Base-by-base conservation (phyloP, 352 stramenopile species). In the Phytophthora foliorum region DNA sequence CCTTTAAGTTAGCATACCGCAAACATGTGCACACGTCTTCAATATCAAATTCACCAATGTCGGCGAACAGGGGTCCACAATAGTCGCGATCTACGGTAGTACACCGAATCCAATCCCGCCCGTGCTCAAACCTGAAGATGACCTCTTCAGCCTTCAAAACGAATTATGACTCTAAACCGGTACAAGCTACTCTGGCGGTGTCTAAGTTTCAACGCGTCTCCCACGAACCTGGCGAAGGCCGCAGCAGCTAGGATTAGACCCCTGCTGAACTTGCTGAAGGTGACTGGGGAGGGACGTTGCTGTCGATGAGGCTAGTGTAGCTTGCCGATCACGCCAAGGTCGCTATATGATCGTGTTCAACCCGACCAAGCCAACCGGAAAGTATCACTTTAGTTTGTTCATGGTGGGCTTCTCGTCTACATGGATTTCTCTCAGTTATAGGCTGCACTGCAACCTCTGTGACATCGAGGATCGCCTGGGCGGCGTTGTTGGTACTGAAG, bases 301-400 rank as follows among this genome's bases (percentile, higher is more conserved):
- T 32, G 6, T 53, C 3, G 45, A 52, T 36, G 22, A 52, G 22
- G 45, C 45, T 2, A 52, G 22, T 17, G 45, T 38, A 10, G 24
- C 49, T 19, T 56, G 29, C 21, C 49, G 49, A 14, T 56, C 49
- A 17, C 49, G 45, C 9, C 49, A 56, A 27, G 49, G 49, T n/a
- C 49, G 49, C 2, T n/a, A 56, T 14, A 27, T 17, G 29, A 56
- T 55, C 25, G 48, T 55, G 11, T 56, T 44, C n/a, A 56, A 56
- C 19, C 29, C 49, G 9, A 41, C 7, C 11, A 56, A 56, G 31
- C 49, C 49, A 2, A 44, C 11, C 11, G 49, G 49, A 4, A 56
- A 56, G 49, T 56, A 56, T 24, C 49, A 44, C 6, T 56, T 56
- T 17, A 27, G 31, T 29, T 19, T 56, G 14, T 56, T 31, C 49